Conservation (phyloP, 2,329 filamentous ascomycete genomes). For the Cadophora sp. region DNA sequence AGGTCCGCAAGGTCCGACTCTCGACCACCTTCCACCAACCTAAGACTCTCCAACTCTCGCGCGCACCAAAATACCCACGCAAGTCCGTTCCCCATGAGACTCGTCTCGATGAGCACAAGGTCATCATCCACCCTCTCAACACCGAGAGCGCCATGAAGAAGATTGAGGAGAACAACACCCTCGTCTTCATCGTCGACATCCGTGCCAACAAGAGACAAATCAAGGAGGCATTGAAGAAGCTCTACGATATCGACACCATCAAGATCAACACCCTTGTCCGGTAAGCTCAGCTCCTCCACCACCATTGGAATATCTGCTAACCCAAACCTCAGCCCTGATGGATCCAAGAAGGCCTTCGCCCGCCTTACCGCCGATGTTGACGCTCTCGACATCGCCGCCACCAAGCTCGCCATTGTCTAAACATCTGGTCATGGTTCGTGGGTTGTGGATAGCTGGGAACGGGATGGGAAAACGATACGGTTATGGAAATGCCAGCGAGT, state of each 20-base stretch:
- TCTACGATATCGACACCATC: conserved; percentile 96
- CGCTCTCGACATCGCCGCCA: conserved; percentile 98
- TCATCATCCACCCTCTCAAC: conserved; percentile 98
- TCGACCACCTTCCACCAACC: conserved; percentile 97
- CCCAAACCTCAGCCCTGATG: conserved; percentile 73
- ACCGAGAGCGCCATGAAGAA: conserved; percentile 99
- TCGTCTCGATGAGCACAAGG: conserved; percentile 96
- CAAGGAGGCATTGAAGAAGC: conserved; percentile 97
- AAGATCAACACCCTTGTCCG: conserved; percentile 99
- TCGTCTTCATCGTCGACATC: conserved; percentile 95
- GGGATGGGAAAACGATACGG: conserved; percentile 35
- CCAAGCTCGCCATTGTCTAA: conserved; percentile 98
- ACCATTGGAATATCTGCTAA: conserved; percentile 31
- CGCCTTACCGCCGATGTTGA: conserved; percentile 96
- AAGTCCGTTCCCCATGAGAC: conserved; percentile 90
- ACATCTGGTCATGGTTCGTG: conserved; percentile 53
- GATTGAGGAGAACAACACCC: conserved; percentile 99
- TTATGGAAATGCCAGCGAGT: conserved; percentile 33
- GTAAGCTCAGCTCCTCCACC: conserved; percentile 56
- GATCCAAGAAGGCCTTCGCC: conserved; percentile 98
- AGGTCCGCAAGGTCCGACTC: conserved; percentile 90
- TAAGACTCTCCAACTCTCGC: conserved; percentile 93
- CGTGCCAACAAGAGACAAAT: conserved; percentile 99
- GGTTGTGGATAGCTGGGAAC: conserved; percentile 45
- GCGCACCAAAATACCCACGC: conserved; percentile 94